phyloP scores from a whole-genome alignment of 106 monocot species.

The Allium sativum region DNA sequence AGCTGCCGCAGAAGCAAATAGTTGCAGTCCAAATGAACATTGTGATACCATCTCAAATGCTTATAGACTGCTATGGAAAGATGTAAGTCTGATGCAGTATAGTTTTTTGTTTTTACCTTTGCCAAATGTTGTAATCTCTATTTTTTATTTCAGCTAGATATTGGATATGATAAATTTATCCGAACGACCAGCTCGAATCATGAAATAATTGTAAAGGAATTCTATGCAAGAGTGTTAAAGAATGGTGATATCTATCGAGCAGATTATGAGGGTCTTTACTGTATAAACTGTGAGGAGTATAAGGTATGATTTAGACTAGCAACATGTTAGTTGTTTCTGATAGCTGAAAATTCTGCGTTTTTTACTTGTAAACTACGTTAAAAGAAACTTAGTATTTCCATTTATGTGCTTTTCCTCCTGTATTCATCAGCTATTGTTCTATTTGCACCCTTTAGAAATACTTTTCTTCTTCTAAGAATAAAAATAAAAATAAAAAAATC shows the following conservation, averaged over 20 bases:
- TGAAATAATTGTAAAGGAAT: constrained; percentile 83
- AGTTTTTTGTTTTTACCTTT: background rate
- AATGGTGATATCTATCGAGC: constrained; percentile 89
- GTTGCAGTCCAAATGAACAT: constrained; percentile 57
- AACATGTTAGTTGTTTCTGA: no score
- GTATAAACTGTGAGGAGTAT: constrained; percentile 95
- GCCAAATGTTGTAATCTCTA: background rate
- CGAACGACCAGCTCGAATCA: constrained; percentile 78
- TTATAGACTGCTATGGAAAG: constrained; percentile 75
- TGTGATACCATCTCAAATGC: constrained; percentile 69
- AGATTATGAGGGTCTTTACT: constrained; percentile 93
- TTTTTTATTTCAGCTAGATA: constrained; percentile 55
- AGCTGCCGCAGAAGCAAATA: constrained; percentile 57
- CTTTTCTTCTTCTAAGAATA: background rate
- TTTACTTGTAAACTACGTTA: no score
- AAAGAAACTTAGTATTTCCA: no score
- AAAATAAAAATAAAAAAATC: background rate
- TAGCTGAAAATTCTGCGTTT: no score
- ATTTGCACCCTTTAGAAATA: background rate
- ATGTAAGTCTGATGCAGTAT: constrained; percentile 30
- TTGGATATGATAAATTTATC: constrained; percentile 88
- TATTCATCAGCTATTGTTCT: no score
- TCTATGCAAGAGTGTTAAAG: constrained; percentile 74
- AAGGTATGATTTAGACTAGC: constrained; percentile 40
- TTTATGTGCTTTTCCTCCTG: no score